Percentiles rank a stretch among this genome's conserved stretches.
phyloP scores from a whole-genome alignment of 768 basidiomycete genomes.

The Hypholoma sublateritium region DNA sequence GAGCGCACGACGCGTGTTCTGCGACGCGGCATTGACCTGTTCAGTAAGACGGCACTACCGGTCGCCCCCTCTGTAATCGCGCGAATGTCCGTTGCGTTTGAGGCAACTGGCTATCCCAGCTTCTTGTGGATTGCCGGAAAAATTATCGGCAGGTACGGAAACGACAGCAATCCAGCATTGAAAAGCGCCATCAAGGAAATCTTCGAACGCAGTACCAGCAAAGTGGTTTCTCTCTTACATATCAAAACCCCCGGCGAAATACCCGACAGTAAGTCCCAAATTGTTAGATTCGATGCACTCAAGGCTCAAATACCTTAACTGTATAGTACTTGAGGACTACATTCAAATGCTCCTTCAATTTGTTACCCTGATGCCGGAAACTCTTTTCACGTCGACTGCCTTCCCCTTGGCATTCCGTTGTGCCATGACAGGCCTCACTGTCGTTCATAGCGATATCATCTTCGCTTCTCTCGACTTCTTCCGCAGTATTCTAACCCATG shows the following conservation, averaged over 20 bases:
- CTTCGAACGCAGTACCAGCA: slow-evolving; percentile 76
- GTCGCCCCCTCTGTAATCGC: slow-evolving; percentile 71
- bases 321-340: slow-evolving; percentile 90
- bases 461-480: slow-evolving; percentile 84
- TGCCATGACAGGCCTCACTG: slow-evolving; percentile 74
- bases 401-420: slow-evolving; percentile 80
- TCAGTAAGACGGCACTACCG: slow-evolving; percentile 62
- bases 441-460: slow-evolving; percentile 80
- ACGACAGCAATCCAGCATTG: slow-evolving; percentile 56
- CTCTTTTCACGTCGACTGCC: slow-evolving; percentile 75
- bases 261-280: slow-evolving; percentile 76
- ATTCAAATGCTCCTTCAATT: slow-evolving; percentile 76
- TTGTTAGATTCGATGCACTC: background rate
- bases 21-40: slow-evolving; percentile 81
- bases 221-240: slow-evolving; percentile 67
- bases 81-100: slow-evolving; percentile 79
- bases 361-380: slow-evolving; percentile 64
- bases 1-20: slow-evolving; percentile 86
- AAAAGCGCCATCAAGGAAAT: slow-evolving; percentile 57
- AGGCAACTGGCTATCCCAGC: slow-evolving; percentile 75
- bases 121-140: slow-evolving; percentile 96
- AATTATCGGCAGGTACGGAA: slow-evolving; percentile 73
- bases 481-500: slow-evolving; percentile 72
- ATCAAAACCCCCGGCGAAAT: slow-evolving; percentile 68
- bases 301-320: background rate